Base-by-base conservation (phyloP, 2,329 filamentous ascomycete species). In the Monilinia polystroma region DNA sequence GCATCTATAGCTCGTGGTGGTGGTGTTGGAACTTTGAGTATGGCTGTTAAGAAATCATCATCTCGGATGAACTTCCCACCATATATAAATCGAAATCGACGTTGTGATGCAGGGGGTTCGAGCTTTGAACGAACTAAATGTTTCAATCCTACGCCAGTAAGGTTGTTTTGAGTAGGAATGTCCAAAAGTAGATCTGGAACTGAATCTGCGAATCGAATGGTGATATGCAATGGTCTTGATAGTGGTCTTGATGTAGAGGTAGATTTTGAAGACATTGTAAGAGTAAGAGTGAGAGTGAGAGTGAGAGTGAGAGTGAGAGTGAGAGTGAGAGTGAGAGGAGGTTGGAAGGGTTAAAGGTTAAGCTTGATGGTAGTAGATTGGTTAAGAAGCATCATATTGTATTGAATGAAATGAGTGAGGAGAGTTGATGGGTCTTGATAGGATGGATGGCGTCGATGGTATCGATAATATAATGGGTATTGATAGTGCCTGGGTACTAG, bases 161-260 rank as follows among this genome's bases (percentile, higher is more conserved):
- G 93, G 43, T 83, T 82, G 58, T 82, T 78, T 0, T 93, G 91
- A 7, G 83, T 80, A 59, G 86, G 78, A 74, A 98, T 87, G 74
- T 92, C 87, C 68, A 98, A 85, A 52, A 89, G 85, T 51, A 97
- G 85, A 77, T 98, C 95, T 20, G 92, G 89, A 67, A 94, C 85
- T 1, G 92, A 88, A 68, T 89, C 88, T 64, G 92, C 92, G 84
- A 99, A 98, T 78, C 94, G 93, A 77, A 98, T 89, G 49, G 91
- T 94, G 56, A 98, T 83, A 74, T 90, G 87, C 66, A 97, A 83
- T 45, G 83, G 53, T 35, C 29, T 65, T 23, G 62, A 64, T 29
- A 20, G 45, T 53, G 51, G 16, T 16, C 14, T 43, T 56, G 64
- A 26, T 54, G 20, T 14, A 32, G 64, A 47, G 23, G 18, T 62